Conservation (phyloP, 257 asterid species). For the Rauvolfia tetraphylla region DNA sequence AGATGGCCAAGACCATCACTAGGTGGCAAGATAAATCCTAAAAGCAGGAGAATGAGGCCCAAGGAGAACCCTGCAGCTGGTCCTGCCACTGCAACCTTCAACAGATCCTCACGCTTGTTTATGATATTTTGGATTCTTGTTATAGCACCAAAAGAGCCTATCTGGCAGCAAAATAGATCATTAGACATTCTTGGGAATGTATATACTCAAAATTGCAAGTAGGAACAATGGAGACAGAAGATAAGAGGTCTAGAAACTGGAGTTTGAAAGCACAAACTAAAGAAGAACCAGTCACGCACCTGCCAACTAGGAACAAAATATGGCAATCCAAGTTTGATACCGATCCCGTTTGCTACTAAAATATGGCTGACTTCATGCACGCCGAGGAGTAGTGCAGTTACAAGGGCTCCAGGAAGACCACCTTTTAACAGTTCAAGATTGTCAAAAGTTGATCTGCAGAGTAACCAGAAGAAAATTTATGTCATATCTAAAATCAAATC, state of each 20-base stretch:
- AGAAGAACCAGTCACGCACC: slow-evolving; percentile 44
- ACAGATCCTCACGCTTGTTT: slow-evolving; percentile 77
- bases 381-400: slow-evolving; percentile 70
- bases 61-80: slow-evolving; percentile 83
- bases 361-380: slow-evolving; percentile 80
- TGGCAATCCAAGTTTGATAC: slow-evolving; percentile 82
- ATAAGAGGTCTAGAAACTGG: not conserved
- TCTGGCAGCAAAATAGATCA: slow-evolving; percentile 63
- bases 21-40: slow-evolving; percentile 88
- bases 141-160: slow-evolving; percentile 92
- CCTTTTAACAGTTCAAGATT: slow-evolving; percentile 60
- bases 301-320: slow-evolving; percentile 98
- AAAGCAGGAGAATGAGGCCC: slow-evolving; percentile 67
- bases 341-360: slow-evolving; percentile 65
- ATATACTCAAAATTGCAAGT: not conserved
- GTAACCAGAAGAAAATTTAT: slow-evolving; percentile 13
- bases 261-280: slow-evolving; percentile 10
- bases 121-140: slow-evolving; percentile 83
- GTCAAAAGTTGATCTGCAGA: slow-evolving; percentile 67
- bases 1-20: slow-evolving; percentile 74
- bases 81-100: slow-evolving; percentile 96
- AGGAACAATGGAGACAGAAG: not conserved
- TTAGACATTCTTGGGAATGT: slow-evolving; percentile 24
- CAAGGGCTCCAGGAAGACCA: slow-evolving; percentile 96
- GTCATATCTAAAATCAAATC: not conserved